phyloP scores from a whole-genome alignment of 2,329 filamentous ascomycete species.

The Cadophora sp. region DNA sequence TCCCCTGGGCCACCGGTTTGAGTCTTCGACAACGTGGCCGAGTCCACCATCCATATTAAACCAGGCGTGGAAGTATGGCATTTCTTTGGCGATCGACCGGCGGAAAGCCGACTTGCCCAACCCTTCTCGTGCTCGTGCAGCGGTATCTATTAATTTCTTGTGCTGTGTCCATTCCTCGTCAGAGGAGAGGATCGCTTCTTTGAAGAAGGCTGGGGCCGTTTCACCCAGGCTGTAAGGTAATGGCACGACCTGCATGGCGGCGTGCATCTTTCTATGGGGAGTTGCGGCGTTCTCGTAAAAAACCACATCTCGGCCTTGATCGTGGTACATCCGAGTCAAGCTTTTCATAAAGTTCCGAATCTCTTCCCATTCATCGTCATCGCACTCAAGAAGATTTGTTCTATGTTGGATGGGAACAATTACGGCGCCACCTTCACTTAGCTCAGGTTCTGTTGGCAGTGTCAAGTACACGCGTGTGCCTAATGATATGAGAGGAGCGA shows the following conservation, averaged over 20 bases:
- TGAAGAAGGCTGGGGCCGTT: slow-evolving; percentile 92
- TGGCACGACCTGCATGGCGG: slow-evolving; percentile 84
- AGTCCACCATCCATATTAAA: slow-evolving; percentile 91
- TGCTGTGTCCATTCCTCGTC: slow-evolving; percentile 98
- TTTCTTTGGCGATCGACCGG: slow-evolving; percentile 84
- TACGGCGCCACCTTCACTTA: slow-evolving; percentile 82
- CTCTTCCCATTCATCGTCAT: slow-evolving; percentile 99
- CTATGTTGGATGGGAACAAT: slow-evolving; percentile 90
- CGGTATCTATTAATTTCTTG: slow-evolving; percentile 91
- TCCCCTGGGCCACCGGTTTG: slow-evolving; percentile 83
- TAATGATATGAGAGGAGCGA: slow-evolving; percentile 85
- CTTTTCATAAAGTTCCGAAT: slow-evolving; percentile 99
- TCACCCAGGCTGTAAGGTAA: slow-evolving; percentile 92
- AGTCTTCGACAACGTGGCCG: slow-evolving; percentile 91
- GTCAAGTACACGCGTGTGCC: slow-evolving; percentile 88
- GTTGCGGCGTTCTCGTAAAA: slow-evolving; percentile 97
- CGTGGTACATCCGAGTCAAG: slow-evolving; percentile 91
- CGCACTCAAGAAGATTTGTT: slow-evolving; percentile 92
- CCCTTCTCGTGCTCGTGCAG: slow-evolving; percentile 66
- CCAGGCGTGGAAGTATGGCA: slow-evolving; percentile 99
- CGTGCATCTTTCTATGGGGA: slow-evolving; percentile 80
- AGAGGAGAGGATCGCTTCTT: slow-evolving; percentile 85
- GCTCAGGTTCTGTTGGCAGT: slow-evolving; percentile 85
- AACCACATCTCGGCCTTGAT: slow-evolving; percentile 87
- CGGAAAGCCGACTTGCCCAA: slow-evolving; percentile 84